Conservation (phyloP, 2,329 filamentous ascomycete species). For the Botrytis aclada region DNA sequence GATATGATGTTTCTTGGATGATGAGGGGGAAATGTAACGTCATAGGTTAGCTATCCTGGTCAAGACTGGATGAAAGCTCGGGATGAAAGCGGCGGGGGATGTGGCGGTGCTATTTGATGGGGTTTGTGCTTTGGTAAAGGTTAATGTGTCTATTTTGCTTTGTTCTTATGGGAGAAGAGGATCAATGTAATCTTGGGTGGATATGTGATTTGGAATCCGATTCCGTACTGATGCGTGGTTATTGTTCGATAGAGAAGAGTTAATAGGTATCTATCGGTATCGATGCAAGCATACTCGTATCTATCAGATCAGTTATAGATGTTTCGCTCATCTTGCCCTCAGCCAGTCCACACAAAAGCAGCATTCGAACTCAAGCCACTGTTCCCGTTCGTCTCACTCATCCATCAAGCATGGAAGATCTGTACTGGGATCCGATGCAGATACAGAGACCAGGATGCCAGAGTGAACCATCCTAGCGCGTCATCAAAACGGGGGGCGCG, state of each 20-base stretch:
- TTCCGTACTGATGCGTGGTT: neutral
- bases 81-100: slow-evolving; percentile 3
- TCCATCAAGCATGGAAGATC: neutral
- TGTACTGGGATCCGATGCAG: neutral
- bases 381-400: neutral
- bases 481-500: neutral
- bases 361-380: neutral
- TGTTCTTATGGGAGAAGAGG: neutral
- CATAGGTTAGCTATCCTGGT: slow-evolving; percentile 8
- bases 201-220: neutral
- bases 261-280: neutral
- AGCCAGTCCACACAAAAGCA: neutral
- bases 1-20: slow-evolving; percentile 12
- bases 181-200: neutral
- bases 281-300: too few relatives aligned
- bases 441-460: neutral
- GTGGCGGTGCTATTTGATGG: neutral
- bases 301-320: too few relatives aligned
- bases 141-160: neutral
- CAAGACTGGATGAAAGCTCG: neutral
- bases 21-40: slow-evolving; percentile 7
- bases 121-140: neutral
- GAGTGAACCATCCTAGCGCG: neutral
- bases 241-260: too few relatives aligned
- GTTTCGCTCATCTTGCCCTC: too few relatives aligned